Conservation (phyloP, 768 basidiomycete species). For the Suillus americanus region DNA sequence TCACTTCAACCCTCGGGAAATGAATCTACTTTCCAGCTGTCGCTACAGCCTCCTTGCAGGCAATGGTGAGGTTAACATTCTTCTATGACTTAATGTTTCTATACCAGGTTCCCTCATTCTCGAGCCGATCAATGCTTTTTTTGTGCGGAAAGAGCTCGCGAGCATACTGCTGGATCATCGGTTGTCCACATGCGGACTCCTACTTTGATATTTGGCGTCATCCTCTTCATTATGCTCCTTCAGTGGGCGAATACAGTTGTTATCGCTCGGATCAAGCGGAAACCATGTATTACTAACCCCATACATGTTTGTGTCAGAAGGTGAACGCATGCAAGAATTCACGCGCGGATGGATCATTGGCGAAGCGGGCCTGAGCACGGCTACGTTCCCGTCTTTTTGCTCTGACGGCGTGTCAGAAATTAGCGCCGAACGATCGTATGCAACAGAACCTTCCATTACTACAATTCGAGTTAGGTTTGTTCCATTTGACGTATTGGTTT, state of each 20-base stretch:
- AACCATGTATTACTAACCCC: not conserved
- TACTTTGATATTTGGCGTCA: not conserved
- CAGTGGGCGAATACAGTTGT: not conserved
- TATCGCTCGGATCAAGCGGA: slow-evolving; percentile 1
- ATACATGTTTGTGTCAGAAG: not conserved
- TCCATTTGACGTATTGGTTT: not conserved
- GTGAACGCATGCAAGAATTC: not conserved
- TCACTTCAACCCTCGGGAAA: not conserved
- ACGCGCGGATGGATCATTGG: not conserved
- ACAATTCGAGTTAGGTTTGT: slow-evolving; percentile 2
- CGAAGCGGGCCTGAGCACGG: not conserved
- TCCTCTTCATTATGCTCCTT: not conserved
- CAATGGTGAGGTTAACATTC: slow-evolving; percentile 1
- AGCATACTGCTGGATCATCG: not conserved
- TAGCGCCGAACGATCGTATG: not conserved
- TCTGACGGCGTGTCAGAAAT: not conserved
- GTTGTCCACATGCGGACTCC: not conserved
- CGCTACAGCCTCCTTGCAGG: slow-evolving; percentile 8
- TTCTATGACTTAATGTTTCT: slow-evolving; percentile 4
- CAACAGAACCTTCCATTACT: not conserved
- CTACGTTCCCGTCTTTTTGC: not conserved
- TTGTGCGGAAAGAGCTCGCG: not conserved
- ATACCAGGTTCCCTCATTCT: not conserved
- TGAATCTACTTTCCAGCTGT: not conserved
- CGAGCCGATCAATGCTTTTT: not conserved